Evolutionary conservation across 2,329 filamentous ascomycete species (phyloP).

Genomic region (Pseudogymnoascus sp.): DNA sequence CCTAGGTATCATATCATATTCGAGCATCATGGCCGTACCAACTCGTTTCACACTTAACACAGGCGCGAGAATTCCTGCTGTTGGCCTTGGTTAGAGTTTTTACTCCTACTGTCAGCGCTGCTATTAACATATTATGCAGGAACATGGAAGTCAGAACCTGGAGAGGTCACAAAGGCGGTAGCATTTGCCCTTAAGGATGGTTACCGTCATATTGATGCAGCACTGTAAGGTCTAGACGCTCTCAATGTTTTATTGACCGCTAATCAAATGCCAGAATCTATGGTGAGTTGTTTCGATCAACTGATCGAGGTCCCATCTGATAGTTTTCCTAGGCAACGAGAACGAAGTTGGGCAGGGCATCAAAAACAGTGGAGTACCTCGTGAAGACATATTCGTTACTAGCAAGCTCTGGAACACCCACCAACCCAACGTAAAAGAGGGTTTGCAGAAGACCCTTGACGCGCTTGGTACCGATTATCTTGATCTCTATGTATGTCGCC

Average conservation of each 20-base stretch:
- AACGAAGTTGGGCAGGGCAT: slow-evolving; percentile 37
- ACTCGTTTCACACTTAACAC: slow-evolving; percentile 34
- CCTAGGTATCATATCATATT: too few species aligned
- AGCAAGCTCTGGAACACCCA: slow-evolving; percentile 54
- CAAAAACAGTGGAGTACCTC: slow-evolving; percentile 27
- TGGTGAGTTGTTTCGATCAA: too few species aligned
- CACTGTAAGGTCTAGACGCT: too few species aligned
- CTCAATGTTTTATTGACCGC: too few species aligned
- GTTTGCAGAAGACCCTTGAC: slow-evolving; percentile 39
- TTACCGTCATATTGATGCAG: slow-evolving; percentile 44
- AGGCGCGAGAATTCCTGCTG: slow-evolving; percentile 34
- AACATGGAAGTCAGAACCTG: slow-evolving; percentile 28
- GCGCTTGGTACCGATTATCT: slow-evolving; percentile 42
- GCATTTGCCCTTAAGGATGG: slow-evolving; percentile 37
- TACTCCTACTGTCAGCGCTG: too few species aligned
- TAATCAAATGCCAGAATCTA: too few species aligned
- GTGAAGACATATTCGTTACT: slow-evolving; percentile 39
- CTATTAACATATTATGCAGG: background rate
- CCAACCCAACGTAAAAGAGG: slow-evolving; percentile 40
- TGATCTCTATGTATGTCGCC: slow-evolving; percentile 35
- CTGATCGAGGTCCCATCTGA: too few species aligned
- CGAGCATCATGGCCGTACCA: too few species aligned
- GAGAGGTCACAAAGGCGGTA: slow-evolving; percentile 35
- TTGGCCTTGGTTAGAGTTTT: slow-evolving; percentile 30
- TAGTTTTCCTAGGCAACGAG: slow-evolving; percentile 30